A percentile compares a stretch with the other conserved stretches of the same genome.
Evolutionary conservation across 306 rosid species (phyloP).

Genomic region (Fragaria iinumae): DNA sequence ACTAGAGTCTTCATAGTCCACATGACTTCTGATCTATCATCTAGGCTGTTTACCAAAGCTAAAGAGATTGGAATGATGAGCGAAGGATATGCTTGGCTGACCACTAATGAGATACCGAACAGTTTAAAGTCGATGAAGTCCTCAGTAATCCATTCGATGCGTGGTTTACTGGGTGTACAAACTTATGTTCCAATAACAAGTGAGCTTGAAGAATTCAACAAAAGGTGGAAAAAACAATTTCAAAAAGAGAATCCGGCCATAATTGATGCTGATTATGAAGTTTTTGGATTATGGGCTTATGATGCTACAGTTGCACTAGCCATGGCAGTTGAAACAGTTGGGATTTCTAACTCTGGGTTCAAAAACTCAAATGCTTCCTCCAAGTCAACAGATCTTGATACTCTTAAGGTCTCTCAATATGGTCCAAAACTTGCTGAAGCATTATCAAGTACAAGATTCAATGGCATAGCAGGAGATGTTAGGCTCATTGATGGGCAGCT

Average conservation of each 20-base stretch:
- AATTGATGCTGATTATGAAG: constrained; percentile 23
- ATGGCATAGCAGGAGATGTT: constrained; percentile 30
- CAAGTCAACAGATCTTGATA: constrained; percentile 32
- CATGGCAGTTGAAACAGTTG: constrained; percentile 28
- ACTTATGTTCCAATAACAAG: constrained; percentile 35
- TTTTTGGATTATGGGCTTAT: constrained; percentile 48
- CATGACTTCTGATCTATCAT: constrained; percentile 26
- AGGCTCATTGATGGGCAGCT: constrained; percentile 15
- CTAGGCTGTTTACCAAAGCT: constrained; percentile 36
- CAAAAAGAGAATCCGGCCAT: constrained; percentile 26
- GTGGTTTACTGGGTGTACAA: constrained; percentile 49
- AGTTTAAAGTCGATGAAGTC: constrained; percentile 14
- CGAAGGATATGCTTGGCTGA: constrained; percentile 47
- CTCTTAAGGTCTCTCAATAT: constrained; percentile 29
- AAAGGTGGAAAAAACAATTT: constrained; percentile 47
- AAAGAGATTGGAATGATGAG: constrained; percentile 43
- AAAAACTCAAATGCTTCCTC: constrained; percentile 18
- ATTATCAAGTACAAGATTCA: constrained; percentile 19
- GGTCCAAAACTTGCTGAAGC: constrained; percentile 42
- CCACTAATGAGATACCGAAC: constrained; percentile 30
- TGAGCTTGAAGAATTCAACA: constrained; percentile 29
- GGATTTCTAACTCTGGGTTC: constrained; percentile 5
- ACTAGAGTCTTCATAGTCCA: constrained; percentile 47
- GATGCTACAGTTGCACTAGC: constrained; percentile 43
- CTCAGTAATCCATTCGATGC: constrained; percentile 38